Conservation (phyloP, 805 yeast genomes). For the Pichia phayaonensis region DNA sequence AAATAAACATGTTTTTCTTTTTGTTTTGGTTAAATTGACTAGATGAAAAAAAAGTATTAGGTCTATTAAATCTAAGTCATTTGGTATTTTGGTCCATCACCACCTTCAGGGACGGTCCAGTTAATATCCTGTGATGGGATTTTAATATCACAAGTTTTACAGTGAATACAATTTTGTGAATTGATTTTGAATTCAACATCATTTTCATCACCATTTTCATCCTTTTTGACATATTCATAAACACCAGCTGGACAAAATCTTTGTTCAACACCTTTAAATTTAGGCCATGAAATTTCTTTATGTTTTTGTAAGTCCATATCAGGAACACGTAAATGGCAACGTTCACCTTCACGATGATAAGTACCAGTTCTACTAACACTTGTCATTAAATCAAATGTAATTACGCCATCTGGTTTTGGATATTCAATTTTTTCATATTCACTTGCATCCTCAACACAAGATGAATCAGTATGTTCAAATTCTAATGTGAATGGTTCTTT, state of each 20-base stretch:
- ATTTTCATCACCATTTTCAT: conserved; percentile 36
- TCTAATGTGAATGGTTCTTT: conserved; percentile 81
- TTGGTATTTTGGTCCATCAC: conserved; percentile 95
- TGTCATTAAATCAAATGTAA: conserved; percentile 86
- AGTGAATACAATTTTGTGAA: conserved; percentile 95
- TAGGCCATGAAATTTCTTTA: conserved; percentile 61
- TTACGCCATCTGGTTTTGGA: conserved; percentile 92
- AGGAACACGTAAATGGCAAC: conserved; percentile 71
- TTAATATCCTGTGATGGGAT: conserved; percentile 89
- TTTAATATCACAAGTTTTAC: conserved; percentile 97
- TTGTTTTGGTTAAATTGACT: neutral
- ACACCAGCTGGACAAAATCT: conserved; percentile 99
- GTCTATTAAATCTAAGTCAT: conserved; percentile 40
- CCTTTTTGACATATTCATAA: conserved; percentile 66
- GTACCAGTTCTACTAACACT: conserved; percentile 97
- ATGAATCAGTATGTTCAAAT: conserved; percentile 62
- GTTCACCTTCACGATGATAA: conserved; percentile 89
- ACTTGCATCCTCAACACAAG: conserved; percentile 59
- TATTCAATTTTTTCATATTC: conserved; percentile 67
- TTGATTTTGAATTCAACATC: conserved; percentile 89
- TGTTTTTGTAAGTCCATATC: conserved; percentile 60
- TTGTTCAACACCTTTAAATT: conserved; percentile 79
- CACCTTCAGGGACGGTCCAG: conserved; percentile 99
- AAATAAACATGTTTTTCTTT: neutral
- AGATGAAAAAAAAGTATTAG: too few species aligned